Evolutionary conservation across 805 yeast species (phyloP).

Genomic region (Spathaspora arborariae): DNA sequence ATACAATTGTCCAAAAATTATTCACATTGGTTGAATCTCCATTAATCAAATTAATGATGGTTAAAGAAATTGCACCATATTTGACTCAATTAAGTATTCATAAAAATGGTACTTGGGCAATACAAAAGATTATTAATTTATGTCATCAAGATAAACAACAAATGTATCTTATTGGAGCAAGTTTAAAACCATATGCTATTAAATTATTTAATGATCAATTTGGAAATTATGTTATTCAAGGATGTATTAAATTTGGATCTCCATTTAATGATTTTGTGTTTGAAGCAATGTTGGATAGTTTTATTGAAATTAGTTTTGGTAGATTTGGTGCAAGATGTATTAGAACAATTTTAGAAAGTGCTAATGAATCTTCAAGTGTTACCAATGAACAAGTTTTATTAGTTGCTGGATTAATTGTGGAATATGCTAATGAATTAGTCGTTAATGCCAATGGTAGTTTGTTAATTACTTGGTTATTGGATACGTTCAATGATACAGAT

Average conservation of each 20-base stretch:
- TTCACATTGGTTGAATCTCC: constrained; percentile 66
- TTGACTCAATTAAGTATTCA: constrained; percentile 91
- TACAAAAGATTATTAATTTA: constrained; percentile 86
- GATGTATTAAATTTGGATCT: constrained; percentile 83
- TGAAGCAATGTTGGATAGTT: constrained; percentile 74
- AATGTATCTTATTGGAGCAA: constrained; percentile 59
- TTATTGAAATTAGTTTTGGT: constrained; percentile 78
- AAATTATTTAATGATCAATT: constrained; percentile 91
- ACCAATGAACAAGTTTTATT: constrained; percentile 65
- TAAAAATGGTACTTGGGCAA: constrained; percentile 99
- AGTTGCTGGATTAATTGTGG: constrained; percentile 72
- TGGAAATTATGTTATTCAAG: constrained; percentile 94
- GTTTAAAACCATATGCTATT: constrained; percentile 76
- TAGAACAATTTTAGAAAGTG: constrained; percentile 86
- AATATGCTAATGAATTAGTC: constrained; percentile 74
- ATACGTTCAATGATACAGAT: constrained; percentile 47
- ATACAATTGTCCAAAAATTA: constrained; percentile 90
- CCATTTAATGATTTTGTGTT: constrained; percentile 89
- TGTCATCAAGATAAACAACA: constrained; percentile 47
- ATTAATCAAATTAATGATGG: constrained; percentile 73
- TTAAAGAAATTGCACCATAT: constrained; percentile 71
- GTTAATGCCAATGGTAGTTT: constrained; percentile 85
- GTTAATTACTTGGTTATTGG: constrained; percentile 90
- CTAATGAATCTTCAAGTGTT: constrained; percentile 39
- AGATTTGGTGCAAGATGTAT: constrained; percentile 95